Conservation (phyloP, 148 eudicot species). For the Rhododendron ovatum region DNA sequence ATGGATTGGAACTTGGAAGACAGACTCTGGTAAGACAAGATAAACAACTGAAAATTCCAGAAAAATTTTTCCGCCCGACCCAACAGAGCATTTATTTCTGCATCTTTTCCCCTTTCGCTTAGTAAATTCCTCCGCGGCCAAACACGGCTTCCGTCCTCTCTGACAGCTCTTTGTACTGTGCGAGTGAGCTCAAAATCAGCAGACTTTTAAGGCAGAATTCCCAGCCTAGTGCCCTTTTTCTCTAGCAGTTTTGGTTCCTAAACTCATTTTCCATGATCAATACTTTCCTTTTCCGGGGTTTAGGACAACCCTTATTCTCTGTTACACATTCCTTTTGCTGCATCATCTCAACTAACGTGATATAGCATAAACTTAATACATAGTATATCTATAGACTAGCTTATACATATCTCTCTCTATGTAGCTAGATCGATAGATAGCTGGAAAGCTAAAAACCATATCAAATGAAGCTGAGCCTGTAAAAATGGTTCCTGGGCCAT, state of each 20-base stretch:
- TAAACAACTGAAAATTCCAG: background rate
- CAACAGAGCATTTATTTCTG: background rate
- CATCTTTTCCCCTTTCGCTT: background rate
- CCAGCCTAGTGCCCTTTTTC: background rate
- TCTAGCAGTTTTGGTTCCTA: background rate
- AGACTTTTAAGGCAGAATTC: background rate
- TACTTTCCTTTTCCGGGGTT: background rate
- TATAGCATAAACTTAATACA: background rate
- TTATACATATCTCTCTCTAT: too few relatives aligned
- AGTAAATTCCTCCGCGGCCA: background rate
- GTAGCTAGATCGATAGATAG: too few relatives aligned
- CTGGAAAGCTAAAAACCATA: background rate
- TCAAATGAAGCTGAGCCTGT: background rate
- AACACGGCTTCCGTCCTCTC: background rate
- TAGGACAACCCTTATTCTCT: background rate
- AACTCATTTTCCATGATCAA: background rate
- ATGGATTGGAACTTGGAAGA: too few relatives aligned
- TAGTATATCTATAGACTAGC: too few relatives aligned
- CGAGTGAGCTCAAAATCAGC: background rate
- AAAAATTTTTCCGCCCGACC: too few relatives aligned
- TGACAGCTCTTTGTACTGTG: background rate
- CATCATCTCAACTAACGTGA: background rate
- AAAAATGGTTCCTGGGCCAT: constrained; percentile 13
- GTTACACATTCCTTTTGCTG: background rate
- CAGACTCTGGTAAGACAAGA: background rate